Evolutionary conservation across 1,139 yeast genomes (phyloP), one percentile per base, ranked within the genome.

Genomic region (Candida mesenterica): DNA sequence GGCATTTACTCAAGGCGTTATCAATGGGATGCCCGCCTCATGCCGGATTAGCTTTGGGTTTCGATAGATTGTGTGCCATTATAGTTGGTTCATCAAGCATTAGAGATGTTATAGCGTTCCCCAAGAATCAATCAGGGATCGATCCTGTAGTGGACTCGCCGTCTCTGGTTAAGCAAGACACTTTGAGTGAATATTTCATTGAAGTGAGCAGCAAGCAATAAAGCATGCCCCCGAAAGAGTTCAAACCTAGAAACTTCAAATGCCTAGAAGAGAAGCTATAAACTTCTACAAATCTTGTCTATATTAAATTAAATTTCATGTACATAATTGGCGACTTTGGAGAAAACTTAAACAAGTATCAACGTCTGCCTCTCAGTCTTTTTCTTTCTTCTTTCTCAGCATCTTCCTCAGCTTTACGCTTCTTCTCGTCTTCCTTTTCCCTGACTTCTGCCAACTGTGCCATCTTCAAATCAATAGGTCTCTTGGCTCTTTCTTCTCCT

Each of bases 11-110:
- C 23, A 68, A 72, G 31, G 97, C 96, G 0, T 75, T 92, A 41
- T 77, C 78, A 30, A 79, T 86, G 65, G 98, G 98, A 1, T 89
- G 97, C 53, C 99, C 99, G 0, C 98, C 99, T 0, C 99, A 92
- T 63, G 97, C 97, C 2, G 99, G 99, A 0, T 68, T 92, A 34
- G 99, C 98, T 0, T 68, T 92, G 37, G 99, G 98, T 0, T 86
- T 92, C 49, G 99, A 92, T 58, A 69, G 99, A 43, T 68, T 92
- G 68, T 82, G 95, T 52, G 95, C 98, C 1, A 88, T 92, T 90
- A 57, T 92, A 25, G 64, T 82, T 15, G 94, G 89, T 1, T 72
- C 83, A 20, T 53, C 68, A 4, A 84, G 87, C 45, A 89, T 92
- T 28, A 67, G 97, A 48, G 97, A 92, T 55, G 98, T 92, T 2